A percentile compares a stretch with the other conserved stretches of the same genome.
phyloP scores from a whole-genome alignment of 2,329 filamentous ascomycete species.

The Fusarium brevicatenulatum region DNA sequence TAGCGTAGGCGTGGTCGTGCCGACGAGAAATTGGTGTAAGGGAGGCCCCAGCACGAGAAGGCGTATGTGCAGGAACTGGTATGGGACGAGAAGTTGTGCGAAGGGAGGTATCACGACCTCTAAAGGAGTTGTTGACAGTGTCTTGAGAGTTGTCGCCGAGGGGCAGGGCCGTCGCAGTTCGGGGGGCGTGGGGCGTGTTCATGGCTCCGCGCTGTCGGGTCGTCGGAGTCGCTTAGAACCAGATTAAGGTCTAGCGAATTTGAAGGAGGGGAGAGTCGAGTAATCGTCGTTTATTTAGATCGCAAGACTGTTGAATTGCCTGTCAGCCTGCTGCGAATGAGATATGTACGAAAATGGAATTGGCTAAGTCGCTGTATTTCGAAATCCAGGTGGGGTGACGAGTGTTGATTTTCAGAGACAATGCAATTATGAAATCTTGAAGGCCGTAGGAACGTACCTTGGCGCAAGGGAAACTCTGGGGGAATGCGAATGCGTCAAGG shows the following conservation, averaged over 20 bases:
- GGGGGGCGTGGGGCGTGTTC: constrained; percentile 45
- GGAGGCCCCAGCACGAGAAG: constrained; percentile 27
- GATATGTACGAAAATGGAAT: constrained; percentile 11
- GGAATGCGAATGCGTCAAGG: constrained; percentile 24
- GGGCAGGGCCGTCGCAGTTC: constrained; percentile 43
- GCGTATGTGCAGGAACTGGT: constrained; percentile 30
- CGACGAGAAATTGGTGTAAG: constrained; percentile 34
- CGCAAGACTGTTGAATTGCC: constrained; percentile 1
- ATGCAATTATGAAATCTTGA: background rate
- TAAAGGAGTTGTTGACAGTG: constrained; percentile 20
- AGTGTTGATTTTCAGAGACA: constrained; percentile 12
- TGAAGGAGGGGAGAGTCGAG: constrained; percentile 8
- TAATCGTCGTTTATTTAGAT: constrained; percentile 12
- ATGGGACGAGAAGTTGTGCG: constrained; percentile 35
- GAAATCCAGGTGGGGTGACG: constrained; percentile 32
- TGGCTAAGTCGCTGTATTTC: constrained; percentile 7
- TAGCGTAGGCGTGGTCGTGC: constrained; percentile 34
- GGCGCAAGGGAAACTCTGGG: constrained; percentile 20
- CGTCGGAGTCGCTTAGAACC: constrained; percentile 37
- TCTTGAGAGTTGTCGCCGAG: constrained; percentile 35
- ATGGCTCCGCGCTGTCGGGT: constrained; percentile 44
- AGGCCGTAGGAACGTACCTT: constrained; percentile 34
- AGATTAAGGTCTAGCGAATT: constrained; percentile 26
- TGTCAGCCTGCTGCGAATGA: constrained; percentile 22
- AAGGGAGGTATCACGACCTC: constrained; percentile 36